A percentile compares a stretch with the other conserved stretches of the same genome.
Conservation (phyloP, 345 rosid species). For the Gossypium australe region DNA sequence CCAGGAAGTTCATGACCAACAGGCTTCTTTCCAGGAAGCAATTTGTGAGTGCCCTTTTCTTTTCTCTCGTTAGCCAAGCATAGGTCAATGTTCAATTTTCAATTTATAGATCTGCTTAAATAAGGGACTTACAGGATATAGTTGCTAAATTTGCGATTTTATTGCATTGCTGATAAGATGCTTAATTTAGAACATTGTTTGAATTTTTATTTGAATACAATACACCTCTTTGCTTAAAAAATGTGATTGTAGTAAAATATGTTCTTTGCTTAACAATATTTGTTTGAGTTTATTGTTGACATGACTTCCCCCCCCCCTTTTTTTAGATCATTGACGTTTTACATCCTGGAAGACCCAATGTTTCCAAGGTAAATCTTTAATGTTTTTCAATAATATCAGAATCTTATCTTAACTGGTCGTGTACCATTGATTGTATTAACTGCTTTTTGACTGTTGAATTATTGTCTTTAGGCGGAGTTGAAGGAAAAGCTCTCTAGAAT, state of each 20-base stretch:
- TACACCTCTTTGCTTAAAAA: not conserved
- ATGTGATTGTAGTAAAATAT: not conserved
- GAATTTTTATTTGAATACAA: not conserved
- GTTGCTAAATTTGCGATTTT: not conserved
- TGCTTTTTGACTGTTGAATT: not conserved
- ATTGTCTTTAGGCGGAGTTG: slow-evolving; percentile 52
- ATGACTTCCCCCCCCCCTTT: not conserved
- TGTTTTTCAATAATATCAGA: not conserved
- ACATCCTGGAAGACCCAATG: slow-evolving; percentile 73
- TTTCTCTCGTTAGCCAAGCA: not conserved
- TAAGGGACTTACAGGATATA: not conserved
- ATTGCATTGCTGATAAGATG: not conserved
- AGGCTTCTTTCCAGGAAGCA: slow-evolving; percentile 52
- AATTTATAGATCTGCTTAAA: not conserved
- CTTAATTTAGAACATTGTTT: not conserved
- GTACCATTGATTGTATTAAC: not conserved
- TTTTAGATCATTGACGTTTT: slow-evolving; percentile 60
- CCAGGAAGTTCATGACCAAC: slow-evolving; percentile 55
- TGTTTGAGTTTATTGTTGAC: not conserved
- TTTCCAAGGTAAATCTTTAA: slow-evolving; percentile 44
- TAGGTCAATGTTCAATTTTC: not conserved
- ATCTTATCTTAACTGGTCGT: not conserved
- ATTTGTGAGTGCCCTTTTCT: slow-evolving; percentile 27
- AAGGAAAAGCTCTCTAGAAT: slow-evolving; percentile 78
- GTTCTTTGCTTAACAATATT: not conserved